Conservation (phyloP, 441 rosid genomes). For the Adansonia grandidieri region DNA sequence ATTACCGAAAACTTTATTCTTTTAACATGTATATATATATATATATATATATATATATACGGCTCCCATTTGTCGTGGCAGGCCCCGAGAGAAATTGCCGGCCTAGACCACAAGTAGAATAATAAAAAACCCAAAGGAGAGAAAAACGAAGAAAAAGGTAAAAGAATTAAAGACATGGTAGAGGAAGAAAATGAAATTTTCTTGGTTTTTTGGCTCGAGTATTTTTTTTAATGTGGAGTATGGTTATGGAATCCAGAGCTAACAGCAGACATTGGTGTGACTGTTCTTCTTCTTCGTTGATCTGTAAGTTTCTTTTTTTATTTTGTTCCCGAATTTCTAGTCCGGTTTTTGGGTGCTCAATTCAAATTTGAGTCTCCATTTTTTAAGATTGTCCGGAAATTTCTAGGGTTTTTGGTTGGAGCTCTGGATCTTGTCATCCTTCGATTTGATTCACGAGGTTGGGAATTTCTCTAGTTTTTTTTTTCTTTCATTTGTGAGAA, state of each 20-base stretch:
- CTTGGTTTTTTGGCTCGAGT: not conserved
- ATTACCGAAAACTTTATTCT: no score
- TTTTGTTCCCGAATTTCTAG: not conserved
- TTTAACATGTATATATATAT: no score
- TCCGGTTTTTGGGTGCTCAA: not conserved
- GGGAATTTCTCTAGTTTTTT: constrained; percentile 25
- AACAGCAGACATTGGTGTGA: not conserved
- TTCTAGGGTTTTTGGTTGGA: constrained; percentile 24
- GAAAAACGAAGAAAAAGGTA: no score
- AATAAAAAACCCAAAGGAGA: no score
- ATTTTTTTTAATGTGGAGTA: constrained; percentile 20
- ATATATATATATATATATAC: no score
- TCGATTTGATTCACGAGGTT: constrained; percentile 14
- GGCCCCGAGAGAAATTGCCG: no score
- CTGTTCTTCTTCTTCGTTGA: constrained; percentile 20
- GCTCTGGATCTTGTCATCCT: constrained; percentile 19
- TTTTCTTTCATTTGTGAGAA: constrained; percentile 3
- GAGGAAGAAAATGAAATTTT: not conserved
- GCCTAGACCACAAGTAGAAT: no score
- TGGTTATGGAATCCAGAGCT: constrained; percentile 38
- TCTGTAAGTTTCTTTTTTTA: constrained; percentile 23
- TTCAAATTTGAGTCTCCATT: constrained; percentile 10
- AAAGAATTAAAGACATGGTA: no score
- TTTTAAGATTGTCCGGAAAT: constrained; percentile 10
- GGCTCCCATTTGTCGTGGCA: no score